These are phyloP conservation scores for Lachnellula occidentalis DNA, from an alignment of 2,329 filamentous ascomycete species.

Conservation along the genomic window DNA sequence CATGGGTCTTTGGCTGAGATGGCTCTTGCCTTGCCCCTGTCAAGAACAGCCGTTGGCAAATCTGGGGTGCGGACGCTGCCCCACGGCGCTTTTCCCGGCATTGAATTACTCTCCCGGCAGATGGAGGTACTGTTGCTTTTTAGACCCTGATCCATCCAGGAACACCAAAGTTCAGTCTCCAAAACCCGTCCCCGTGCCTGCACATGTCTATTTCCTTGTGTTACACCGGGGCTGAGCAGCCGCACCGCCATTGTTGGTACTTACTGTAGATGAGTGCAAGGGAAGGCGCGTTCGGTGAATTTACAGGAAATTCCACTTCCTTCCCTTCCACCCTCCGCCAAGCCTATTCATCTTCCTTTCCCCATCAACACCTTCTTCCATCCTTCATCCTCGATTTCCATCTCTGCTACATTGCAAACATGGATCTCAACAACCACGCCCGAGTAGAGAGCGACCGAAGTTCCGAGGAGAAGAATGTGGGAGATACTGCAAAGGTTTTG, in stretches of 20 bases:
- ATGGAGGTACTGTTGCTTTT: background rate
- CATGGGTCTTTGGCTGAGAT: background rate
- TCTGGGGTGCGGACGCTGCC: background rate
- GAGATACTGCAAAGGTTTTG: background rate
- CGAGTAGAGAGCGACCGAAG: constrained; percentile 4
- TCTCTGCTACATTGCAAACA: background rate
- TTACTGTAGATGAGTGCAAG: background rate
- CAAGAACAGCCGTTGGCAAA: background rate
- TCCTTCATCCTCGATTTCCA: background rate
- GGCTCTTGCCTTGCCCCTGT: background rate
- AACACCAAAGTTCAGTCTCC: background rate
- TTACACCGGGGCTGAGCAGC: background rate
- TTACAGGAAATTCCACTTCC: background rate
- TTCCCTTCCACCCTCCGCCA: background rate
- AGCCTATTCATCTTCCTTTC: background rate
- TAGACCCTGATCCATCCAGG: background rate
- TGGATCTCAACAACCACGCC: background rate
- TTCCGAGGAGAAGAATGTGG: constrained; percentile 4
- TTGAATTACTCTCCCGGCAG: background rate
- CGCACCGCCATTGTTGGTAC: background rate
- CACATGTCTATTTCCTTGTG: background rate
- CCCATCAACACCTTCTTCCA: background rate
- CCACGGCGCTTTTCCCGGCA: background rate
- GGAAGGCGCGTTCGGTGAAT: too few species aligned
- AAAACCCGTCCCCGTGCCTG: background rate